Evolutionary conservation across 441 rosid species (phyloP).

Genomic region (Erysimum pusillum): DNA sequence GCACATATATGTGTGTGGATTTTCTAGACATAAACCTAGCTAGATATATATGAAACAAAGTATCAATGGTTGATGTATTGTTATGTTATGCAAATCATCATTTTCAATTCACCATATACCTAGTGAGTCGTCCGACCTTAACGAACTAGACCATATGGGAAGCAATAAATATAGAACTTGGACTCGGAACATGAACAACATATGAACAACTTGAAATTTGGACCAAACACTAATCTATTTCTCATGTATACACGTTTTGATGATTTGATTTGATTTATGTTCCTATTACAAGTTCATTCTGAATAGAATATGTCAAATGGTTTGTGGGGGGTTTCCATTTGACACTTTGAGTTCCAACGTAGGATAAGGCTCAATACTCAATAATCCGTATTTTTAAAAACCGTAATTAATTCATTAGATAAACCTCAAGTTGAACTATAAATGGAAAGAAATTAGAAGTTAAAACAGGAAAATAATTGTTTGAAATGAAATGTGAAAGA

Average conservation of each 20-base stretch:
- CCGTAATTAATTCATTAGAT: constrained; percentile 38
- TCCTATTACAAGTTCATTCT: neutral
- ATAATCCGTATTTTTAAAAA: constrained; percentile 34
- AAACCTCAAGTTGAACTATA: constrained; percentile 19
- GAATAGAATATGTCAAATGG: neutral
- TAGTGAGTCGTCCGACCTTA: constrained; percentile 11
- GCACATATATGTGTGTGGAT: neutral
- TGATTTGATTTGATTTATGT: neutral
- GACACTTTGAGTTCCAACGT: constrained; percentile 41
- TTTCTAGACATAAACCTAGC: neutral
- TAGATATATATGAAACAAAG: neutral
- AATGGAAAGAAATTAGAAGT: neutral
- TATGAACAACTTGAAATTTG: neutral
- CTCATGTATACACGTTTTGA: neutral
- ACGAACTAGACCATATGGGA: constrained; percentile 3
- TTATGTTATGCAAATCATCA: constrained; percentile 7
- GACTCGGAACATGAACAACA: neutral
- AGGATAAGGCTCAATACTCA: constrained; percentile 36
- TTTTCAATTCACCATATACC: neutral
- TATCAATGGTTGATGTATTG: neutral
- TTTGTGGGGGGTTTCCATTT: constrained; percentile 5
- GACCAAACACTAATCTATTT: neutral
- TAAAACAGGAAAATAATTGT: constrained; percentile 5
- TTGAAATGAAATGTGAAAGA: constrained; percentile 7
- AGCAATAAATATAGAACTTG: constrained; percentile 2